Conservation (phyloP, 176 grass and related monocot genomes). For the Lolium multiflorum region DNA sequence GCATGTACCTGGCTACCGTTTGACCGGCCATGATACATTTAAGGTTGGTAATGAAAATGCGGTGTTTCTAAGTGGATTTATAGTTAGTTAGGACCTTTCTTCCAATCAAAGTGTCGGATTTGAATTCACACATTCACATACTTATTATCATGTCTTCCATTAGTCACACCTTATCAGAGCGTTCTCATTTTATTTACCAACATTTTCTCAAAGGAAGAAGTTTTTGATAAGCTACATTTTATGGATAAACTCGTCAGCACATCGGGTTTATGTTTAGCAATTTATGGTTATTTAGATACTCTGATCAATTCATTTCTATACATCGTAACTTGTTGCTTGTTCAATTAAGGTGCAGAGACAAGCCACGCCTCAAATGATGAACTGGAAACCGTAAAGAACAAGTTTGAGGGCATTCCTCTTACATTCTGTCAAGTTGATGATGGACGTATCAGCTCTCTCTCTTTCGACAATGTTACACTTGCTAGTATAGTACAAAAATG, state of each 20-base stretch:
- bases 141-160: neutral
- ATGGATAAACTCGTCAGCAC: neutral
- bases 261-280: neutral
- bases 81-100: neutral
- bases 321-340: no score
- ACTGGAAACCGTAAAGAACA: constrained; percentile 52
- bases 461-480: constrained; percentile 47
- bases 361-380: constrained; percentile 56
- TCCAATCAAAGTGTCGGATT: neutral
- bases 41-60: neutral
- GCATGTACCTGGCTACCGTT: neutral
- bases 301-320: no score
- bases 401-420: constrained; percentile 47
- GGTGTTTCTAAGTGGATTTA: neutral
- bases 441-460: constrained; percentile 64
- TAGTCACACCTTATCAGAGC: neutral
- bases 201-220: neutral
- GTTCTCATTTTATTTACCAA: neutral
- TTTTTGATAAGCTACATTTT: neutral
- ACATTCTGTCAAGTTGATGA: constrained; percentile 68
- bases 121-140: no score
- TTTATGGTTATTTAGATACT: no score
- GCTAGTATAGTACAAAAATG: no score
- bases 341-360: constrained; percentile 43
- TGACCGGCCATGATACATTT: neutral